Evolutionary conservation across 495 filamentous ascomycete species (phyloP).

Genomic region (Xylaria curta): DNA sequence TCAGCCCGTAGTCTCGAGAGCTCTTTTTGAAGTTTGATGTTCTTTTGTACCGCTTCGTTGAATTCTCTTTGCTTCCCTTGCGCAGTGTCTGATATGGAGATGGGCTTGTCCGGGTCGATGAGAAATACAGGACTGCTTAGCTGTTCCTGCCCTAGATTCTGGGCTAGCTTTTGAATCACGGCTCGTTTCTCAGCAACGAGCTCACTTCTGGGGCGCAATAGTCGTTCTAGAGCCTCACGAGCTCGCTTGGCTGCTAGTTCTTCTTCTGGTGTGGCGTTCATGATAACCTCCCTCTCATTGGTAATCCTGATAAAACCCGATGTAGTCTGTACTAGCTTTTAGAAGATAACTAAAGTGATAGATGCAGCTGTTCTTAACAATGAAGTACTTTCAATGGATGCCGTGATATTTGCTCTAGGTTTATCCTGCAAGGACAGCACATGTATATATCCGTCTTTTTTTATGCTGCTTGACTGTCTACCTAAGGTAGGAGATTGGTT

Average conservation of each 20-base stretch:
- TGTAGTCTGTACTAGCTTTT: neutral
- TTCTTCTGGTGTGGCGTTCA: constrained; percentile 28
- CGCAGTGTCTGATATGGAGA: constrained; percentile 31
- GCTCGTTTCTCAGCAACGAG: constrained; percentile 40
- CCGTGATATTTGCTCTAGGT: neutral
- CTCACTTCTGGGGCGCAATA: constrained; percentile 47
- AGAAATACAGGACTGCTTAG: constrained; percentile 47
- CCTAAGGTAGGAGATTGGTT: neutral
- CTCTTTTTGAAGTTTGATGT: constrained; percentile 60
- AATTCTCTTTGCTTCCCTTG: constrained; percentile 57
- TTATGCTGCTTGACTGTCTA: neutral
- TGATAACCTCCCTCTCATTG: neutral
- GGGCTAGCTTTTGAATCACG: constrained; percentile 40
- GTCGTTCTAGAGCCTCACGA: constrained; percentile 36
- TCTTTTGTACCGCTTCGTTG: constrained; percentile 63
- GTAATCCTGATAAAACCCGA: neutral
- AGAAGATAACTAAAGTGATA: neutral
- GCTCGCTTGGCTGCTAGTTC: constrained; percentile 29
- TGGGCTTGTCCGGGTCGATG: constrained; percentile 35
- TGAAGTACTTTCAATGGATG: neutral
- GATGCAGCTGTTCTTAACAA: neutral
- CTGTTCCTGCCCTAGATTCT: constrained; percentile 35
- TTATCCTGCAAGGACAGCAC: neutral
- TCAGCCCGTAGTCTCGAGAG: constrained; percentile 46
- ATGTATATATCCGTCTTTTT: neutral